Evolutionary conservation across 805 yeast genomes (phyloP), one percentile per base, ranked within the genome.

Genomic region (Ogataea neopini): DNA sequence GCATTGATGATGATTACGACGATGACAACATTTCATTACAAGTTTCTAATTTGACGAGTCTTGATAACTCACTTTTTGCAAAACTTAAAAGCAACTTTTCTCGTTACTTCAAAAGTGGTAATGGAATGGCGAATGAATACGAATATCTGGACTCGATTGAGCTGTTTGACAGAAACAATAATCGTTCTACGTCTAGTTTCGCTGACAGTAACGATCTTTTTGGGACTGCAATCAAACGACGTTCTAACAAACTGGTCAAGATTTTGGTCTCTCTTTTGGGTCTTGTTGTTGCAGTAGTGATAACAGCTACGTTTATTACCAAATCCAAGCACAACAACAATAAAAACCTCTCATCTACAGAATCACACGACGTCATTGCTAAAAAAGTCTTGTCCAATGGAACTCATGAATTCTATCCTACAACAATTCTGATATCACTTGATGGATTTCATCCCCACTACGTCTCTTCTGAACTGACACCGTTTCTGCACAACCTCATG

Each of bases 401-500:
- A 1, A 84, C 95, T 0, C 81, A 79, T 52, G 70, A 70, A 2
- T 88, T 83, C 64, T 71, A 83, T 57, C 87, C 94, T n/a, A 81
- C 96, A 7, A 91, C 97, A 1, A 68, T 91, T 1, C 62, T 90
- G 39, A 72, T 91, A 1, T 88, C 96, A 0, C 65, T 92, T 23
- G 96, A 88, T 63, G 97, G 96, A 8, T 86, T 91, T 64, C 96
- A 91, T 60, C 97, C 97, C 2, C 92, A 88, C 59, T 86, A 89
- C 62, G 79, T 91, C 10, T 81, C 84, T 2, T 57, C 76, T 5
- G 68, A 72, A 15, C 59, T 74, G 25, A 91, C 97, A 0, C 98
- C 98, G 0, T 71, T 80, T 30, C 60, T 91, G 62, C 83, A 86
- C 59, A 65, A 72, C 8, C 63, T 91, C 63, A 67, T 81, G 52